Evolutionary conservation across 129 eudicot species (phyloP).

Genomic region (Flaveria linearis): DNA sequence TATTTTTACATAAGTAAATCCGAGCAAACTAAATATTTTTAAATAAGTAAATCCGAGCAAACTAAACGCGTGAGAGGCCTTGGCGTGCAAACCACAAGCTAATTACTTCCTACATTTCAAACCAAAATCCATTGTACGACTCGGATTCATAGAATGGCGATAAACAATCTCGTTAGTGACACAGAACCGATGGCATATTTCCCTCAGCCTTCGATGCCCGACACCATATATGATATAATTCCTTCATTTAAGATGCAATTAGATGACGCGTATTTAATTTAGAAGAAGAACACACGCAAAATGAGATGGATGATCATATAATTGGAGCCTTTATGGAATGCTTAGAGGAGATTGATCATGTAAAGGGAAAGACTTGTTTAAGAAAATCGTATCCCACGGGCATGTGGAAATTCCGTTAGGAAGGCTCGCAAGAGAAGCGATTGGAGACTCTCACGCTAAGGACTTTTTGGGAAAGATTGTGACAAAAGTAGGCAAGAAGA

Average conservation of each 20-base stretch:
- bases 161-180: background rate
- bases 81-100: background rate
- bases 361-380: conserved; percentile 29
- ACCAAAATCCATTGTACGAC: background rate
- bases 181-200: conserved; percentile 8
- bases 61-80: no score
- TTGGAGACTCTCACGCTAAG: conserved; percentile 35
- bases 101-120: background rate
- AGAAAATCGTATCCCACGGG: conserved; percentile 17
- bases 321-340: conserved; percentile 27
- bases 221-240: conserved; percentile 6
- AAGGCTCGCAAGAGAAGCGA: conserved; percentile 34
- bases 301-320: conserved; percentile 24
- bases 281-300: conserved; percentile 18
- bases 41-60: no score
- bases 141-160: conserved; percentile 14
- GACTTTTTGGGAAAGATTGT: conserved; percentile 29
- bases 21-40: no score
- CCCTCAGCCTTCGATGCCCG: conserved; percentile 19
- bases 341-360: conserved; percentile 36
- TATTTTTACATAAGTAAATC: no score
- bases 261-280: background rate
- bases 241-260: background rate
- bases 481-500: conserved; percentile 32
- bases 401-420: conserved; percentile 35